Conservation (phyloP, 1,139 yeast genomes). For the Petasospora rhodanensis region DNA sequence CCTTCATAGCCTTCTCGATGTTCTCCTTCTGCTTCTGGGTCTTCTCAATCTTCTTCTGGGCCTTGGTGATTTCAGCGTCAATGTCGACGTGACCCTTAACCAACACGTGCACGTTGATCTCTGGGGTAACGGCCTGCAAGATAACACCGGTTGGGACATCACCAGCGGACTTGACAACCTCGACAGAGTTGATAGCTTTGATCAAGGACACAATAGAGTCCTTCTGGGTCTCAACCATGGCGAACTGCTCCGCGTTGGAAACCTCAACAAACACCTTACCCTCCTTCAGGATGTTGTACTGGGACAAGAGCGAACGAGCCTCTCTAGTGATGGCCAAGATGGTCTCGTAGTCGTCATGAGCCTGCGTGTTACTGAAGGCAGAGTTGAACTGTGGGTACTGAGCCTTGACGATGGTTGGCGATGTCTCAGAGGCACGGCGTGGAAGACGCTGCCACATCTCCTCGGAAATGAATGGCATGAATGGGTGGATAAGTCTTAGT, state of each 20-base stretch:
- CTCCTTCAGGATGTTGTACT: slow-evolving; percentile 81
- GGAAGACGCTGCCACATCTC: slow-evolving; percentile 99
- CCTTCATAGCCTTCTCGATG: slow-evolving; percentile 58
- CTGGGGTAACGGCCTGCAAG: slow-evolving; percentile 72
- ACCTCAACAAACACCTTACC: slow-evolving; percentile 84
- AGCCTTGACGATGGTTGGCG: slow-evolving; percentile 75
- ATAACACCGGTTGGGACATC: slow-evolving; percentile 88
- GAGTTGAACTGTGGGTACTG: slow-evolving; percentile 64
- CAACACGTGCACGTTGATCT: slow-evolving; percentile 79
- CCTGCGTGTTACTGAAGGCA: slow-evolving; percentile 57
- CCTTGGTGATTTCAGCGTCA: slow-evolving; percentile 85
- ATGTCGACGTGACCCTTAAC: slow-evolving; percentile 94
- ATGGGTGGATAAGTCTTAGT: slow-evolving; percentile 89
- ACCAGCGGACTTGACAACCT: slow-evolving; percentile 51
- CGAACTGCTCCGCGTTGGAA: slow-evolving; percentile 40
- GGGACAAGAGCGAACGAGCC: slow-evolving; percentile 88
- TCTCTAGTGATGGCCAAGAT: slow-evolving; percentile 84
- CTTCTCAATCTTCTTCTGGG: slow-evolving; percentile 66
- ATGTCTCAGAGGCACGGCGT: slow-evolving; percentile 67
- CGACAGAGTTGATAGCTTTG: slow-evolving; percentile 77
- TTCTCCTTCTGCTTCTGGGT: slow-evolving; percentile 42
- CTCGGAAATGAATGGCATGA: slow-evolving; percentile 96
- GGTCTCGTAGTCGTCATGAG: slow-evolving; percentile 74
- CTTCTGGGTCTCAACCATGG: slow-evolving; percentile 63
- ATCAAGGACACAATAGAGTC: slow-evolving; percentile 84